phyloP scores from a whole-genome alignment of 1,284 basidiomycete genomes.

The Papiliotrema flavescens region DNA sequence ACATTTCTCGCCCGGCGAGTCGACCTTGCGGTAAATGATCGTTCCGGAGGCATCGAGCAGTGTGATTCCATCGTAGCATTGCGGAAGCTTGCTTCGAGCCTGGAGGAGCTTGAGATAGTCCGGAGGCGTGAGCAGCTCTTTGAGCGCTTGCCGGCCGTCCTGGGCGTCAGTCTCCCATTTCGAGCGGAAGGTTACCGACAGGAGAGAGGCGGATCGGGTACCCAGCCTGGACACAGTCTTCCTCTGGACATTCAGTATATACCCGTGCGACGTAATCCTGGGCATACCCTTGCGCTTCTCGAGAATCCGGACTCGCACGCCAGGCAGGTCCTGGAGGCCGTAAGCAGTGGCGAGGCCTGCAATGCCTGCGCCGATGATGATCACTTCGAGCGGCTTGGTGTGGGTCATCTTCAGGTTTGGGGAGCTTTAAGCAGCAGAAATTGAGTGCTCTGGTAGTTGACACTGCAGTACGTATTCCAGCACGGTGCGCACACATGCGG shows the following conservation, averaged over 20 bases:
- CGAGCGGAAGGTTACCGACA: slow-evolving; percentile 4
- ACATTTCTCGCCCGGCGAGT: slow-evolving; percentile 7
- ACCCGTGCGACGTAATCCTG: background rate
- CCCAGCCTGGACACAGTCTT: slow-evolving; percentile 6
- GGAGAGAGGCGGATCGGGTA: slow-evolving; percentile 22
- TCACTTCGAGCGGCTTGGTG: background rate
- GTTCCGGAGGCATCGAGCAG: slow-evolving; percentile 6
- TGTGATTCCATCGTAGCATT: slow-evolving; percentile 20
- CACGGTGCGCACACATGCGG: background rate
- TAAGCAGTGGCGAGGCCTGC: slow-evolving; percentile 20
- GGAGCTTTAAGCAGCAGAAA: background rate
- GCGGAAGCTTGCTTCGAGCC: slow-evolving; percentile 4
- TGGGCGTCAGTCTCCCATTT: background rate
- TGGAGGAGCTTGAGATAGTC: slow-evolving; percentile 5
- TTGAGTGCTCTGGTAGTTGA: background rate
- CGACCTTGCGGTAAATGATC: slow-evolving; percentile 8
- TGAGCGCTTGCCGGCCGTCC: slow-evolving; percentile 12
- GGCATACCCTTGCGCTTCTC: slow-evolving; percentile 18
- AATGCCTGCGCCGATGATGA: slow-evolving; percentile 27
- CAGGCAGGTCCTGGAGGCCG: slow-evolving; percentile 8
- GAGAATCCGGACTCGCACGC: slow-evolving; percentile 12
- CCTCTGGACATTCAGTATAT: slow-evolving; percentile 3
- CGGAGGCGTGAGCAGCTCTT: slow-evolving; percentile 2
- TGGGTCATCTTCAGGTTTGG: background rate
- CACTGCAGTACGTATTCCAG: background rate